Evolutionary conservation across 192 early-diverging fungal species (phyloP), one percentile per base, ranked within the genome.

Genomic region (Umbelopsis sp.): DNA sequence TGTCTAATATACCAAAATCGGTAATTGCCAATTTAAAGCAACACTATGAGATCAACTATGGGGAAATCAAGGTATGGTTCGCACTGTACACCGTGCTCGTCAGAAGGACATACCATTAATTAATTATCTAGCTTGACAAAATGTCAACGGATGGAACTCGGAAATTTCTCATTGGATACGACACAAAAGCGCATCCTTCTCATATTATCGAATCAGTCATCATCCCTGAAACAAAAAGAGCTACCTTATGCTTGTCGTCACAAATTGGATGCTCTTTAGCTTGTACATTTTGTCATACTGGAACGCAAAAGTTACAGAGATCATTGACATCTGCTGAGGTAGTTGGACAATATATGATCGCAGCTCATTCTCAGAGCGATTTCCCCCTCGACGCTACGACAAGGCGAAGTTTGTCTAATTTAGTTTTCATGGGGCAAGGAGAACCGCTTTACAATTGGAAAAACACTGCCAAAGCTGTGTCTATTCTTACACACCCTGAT

Each of bases 361-460:
- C 84, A 2, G 86, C 87, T 6, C 80, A 81, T 66, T 79, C 80
- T 48, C 77, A 78, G 37, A 81, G 78, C 21, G 91, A 91, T 66
- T 90, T 93, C 68, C 91, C 91, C 16, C 70, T 87, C 1, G 33
- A 44, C 16, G 68, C 78, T 7, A 71, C 72, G 33, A 58, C 53
- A 11, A 81, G 83, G 48, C 81, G 88, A 45, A 81, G 64, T 2
- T 78, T 95, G 20, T 87, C 85, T 22, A 97, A 97, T 76, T 88
- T 95, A 64, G 95, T 97, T 0, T 92, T 94, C 69, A 97, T 97
- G 95, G 94, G 94, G 25, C 93, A 94, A 77, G 94, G 93, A 13
- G 95, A 97, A 72, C 95, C 95, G 1, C 74, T 95, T 18, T 90
- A 91, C 75, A 97, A 97, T 75, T 94, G 88, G 79, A 86, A 85